A percentile compares a stretch with the other conserved stretches of the same genome.
Evolutionary conservation across 805 yeast species (phyloP).

Genomic region (Candida pseudoglaebosa): DNA sequence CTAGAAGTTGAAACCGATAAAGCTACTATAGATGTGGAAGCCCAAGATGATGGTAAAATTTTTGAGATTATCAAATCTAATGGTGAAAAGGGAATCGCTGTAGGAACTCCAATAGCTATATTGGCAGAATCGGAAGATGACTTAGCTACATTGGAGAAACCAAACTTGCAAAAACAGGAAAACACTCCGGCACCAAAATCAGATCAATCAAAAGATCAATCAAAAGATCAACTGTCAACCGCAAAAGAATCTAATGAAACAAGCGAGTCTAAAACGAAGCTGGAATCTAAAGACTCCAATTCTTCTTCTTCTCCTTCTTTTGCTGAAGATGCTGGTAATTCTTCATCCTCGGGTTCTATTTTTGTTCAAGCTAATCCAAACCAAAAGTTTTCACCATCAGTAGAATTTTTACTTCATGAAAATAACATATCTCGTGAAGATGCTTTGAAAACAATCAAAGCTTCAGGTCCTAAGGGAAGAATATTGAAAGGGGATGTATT

Average conservation of each 20-base stretch:
- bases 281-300: slow-evolving; percentile 13
- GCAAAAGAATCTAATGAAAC: slow-evolving; percentile 11
- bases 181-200: slow-evolving; percentile 14
- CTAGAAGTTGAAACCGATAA: slow-evolving; percentile 85
- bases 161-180: slow-evolving; percentile 28
- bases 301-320: not conserved
- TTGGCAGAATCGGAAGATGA: slow-evolving; percentile 89
- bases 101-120: slow-evolving; percentile 87
- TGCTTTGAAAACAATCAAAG: slow-evolving; percentile 67
- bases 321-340: slow-evolving; percentile 8
- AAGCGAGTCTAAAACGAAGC: slow-evolving; percentile 12
- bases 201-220: slow-evolving; percentile 14
- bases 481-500: slow-evolving; percentile 87
- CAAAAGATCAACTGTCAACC: slow-evolving; percentile 11
- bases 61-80: slow-evolving; percentile 69
- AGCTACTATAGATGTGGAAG: slow-evolving; percentile 79
- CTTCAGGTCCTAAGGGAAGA: slow-evolving; percentile 88
- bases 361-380: slow-evolving; percentile 53
- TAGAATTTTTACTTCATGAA: slow-evolving; percentile 56
- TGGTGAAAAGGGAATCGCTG: slow-evolving; percentile 78
- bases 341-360: slow-evolving; percentile 12
- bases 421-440: slow-evolving; percentile 64
- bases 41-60: slow-evolving; percentile 86
- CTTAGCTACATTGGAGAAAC: slow-evolving; percentile 56
- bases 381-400: slow-evolving; percentile 78